phyloP scores from a whole-genome alignment of 805 yeast species.

The Starmerella bombicola region DNA sequence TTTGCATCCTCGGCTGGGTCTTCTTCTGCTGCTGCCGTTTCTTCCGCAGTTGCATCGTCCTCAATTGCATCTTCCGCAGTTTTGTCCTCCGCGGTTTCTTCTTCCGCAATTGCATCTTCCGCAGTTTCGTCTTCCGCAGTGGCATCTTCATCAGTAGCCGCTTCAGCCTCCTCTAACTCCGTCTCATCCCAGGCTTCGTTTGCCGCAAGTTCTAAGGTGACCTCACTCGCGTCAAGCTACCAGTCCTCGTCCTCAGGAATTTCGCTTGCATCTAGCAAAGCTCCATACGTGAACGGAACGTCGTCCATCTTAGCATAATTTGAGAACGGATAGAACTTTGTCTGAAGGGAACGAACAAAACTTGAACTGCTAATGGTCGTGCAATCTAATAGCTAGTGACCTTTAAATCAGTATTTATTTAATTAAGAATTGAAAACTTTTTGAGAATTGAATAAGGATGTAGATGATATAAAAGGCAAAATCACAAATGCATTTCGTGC shows the following conservation, averaged over 20 bases:
- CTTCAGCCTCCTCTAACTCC: constrained; percentile 1
- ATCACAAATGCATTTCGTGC: too few species aligned
- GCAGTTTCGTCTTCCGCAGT: neutral
- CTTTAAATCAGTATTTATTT: neutral
- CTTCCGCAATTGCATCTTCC: neutral
- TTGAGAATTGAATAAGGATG: too few species aligned
- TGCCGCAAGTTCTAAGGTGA: neutral
- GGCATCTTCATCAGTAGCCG: constrained; percentile 1
- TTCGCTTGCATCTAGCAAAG: too few species aligned
- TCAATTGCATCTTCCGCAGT: neutral
- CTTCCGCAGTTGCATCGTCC: neutral
- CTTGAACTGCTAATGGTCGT: too few species aligned
- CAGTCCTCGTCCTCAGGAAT: too few species aligned
- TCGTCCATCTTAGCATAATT: too few species aligned
- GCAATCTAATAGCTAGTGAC: too few species aligned
- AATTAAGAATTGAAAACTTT: too few species aligned
- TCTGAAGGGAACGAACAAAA: too few species aligned
- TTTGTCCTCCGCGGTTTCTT: neutral
- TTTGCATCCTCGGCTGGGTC: neutral
- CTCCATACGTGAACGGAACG: too few species aligned
- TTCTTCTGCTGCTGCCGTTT: constrained; percentile 1
- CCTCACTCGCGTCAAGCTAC: neutral
- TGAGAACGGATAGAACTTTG: too few species aligned
- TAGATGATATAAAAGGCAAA: too few species aligned
- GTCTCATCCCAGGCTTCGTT: neutral